Evolutionary conservation across 2,329 filamentous ascomycete species (phyloP).

Genomic region (Paecilomyces niveus): DNA sequence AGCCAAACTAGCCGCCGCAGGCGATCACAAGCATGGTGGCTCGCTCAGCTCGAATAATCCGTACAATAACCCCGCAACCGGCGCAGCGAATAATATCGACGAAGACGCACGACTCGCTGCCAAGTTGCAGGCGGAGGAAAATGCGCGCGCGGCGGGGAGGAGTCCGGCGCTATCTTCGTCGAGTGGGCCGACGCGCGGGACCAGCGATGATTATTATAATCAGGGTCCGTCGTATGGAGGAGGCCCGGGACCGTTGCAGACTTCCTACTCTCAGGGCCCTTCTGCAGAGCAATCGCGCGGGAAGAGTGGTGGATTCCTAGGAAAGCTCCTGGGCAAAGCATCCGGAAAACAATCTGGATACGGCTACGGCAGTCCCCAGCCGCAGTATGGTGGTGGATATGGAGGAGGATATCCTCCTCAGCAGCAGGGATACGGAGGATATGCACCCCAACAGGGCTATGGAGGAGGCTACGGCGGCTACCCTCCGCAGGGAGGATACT

Average conservation of each 20-base stretch:
- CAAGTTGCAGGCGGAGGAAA: slow-evolving; percentile 75
- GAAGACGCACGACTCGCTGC: slow-evolving; percentile 70
- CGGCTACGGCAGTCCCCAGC: background rate
- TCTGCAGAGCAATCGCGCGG: background rate
- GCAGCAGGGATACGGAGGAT: slow-evolving; percentile 15
- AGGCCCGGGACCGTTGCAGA: too few relatives aligned
- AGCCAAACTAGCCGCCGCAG: slow-evolving; percentile 23
- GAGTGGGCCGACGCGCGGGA: slow-evolving; percentile 19
- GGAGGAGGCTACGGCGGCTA: background rate
- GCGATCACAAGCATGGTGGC: slow-evolving; percentile 36
- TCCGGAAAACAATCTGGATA: background rate
- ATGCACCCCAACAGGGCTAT: slow-evolving; percentile 3
- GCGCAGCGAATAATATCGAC: slow-evolving; percentile 33
- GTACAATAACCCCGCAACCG: slow-evolving; percentile 41
- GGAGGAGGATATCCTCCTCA: slow-evolving; percentile 1
- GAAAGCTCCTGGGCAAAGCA: slow-evolving; percentile 7
- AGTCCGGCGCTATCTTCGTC: slow-evolving; percentile 5
- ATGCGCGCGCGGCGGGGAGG: slow-evolving; percentile 48
- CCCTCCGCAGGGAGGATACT: background rate
- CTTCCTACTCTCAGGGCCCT: slow-evolving; percentile 1
- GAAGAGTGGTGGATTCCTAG: slow-evolving; percentile 7
- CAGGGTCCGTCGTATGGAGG: slow-evolving; percentile 10
- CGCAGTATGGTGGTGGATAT: slow-evolving; percentile 1
- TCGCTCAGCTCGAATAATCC: slow-evolving; percentile 63
- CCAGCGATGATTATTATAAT: slow-evolving; percentile 44